Evolutionary conservation across 345 rosid genomes (phyloP).

Genomic region (Populus nigra): DNA sequence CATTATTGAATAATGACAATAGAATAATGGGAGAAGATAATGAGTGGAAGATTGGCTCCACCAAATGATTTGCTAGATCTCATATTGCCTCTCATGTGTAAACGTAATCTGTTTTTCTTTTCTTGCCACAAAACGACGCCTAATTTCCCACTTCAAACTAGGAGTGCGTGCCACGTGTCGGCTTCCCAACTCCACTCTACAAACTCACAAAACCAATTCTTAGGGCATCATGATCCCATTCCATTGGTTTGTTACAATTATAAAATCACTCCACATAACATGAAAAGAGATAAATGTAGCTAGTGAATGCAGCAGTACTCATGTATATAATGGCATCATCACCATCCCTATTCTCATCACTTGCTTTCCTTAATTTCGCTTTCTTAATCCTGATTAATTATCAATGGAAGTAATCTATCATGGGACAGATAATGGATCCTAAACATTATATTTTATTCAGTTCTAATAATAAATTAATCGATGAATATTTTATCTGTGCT

Average conservation of each 20-base stretch:
- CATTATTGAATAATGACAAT: constrained; percentile 11
- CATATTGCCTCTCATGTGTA: background rate
- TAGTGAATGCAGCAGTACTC: too few species aligned
- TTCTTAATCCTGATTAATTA: too few species aligned
- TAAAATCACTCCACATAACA: too few species aligned
- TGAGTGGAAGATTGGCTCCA: background rate
- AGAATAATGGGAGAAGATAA: background rate
- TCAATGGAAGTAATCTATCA: too few species aligned
- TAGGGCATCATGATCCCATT: background rate
- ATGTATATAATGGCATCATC: background rate
- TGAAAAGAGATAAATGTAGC: too few species aligned
- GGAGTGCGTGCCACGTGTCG: background rate
- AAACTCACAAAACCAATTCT: background rate
- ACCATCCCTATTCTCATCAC: background rate
- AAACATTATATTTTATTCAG: too few species aligned
- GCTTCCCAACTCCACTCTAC: background rate
- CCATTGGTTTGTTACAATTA: too few species aligned
- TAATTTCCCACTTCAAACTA: background rate
- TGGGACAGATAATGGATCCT: too few species aligned
- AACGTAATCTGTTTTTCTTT: constrained; percentile 5
- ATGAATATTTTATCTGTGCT: too few species aligned
- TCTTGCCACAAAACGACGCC: background rate
- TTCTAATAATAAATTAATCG: too few species aligned
- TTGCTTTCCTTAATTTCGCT: background rate
- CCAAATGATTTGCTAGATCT: constrained; percentile 17